These are phyloP conservation scores for Cytidiella melzeri DNA, from an alignment of 768 basidiomycete species.

Conservation along the genomic window DNA sequence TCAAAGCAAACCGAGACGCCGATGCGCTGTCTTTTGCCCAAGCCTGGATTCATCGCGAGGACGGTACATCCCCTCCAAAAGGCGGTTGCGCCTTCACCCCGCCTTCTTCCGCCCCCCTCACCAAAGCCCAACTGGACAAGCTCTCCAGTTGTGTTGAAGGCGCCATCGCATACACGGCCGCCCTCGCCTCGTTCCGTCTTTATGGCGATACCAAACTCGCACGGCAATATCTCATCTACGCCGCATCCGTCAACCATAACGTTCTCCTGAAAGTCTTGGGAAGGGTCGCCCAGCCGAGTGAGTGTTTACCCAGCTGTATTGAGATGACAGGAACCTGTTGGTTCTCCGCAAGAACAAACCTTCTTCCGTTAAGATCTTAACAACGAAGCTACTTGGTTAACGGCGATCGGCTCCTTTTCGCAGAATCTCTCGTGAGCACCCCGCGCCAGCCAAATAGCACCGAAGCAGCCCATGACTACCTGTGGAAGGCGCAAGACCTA, in stretches of 20 bases:
- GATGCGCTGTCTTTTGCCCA: conserved; percentile 39
- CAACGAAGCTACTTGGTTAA: too few species aligned
- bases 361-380: too few species aligned
- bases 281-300: conserved; percentile 31
- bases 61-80: conserved; percentile 10
- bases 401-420: too few species aligned
- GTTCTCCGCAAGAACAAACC: too few species aligned
- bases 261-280: conserved; percentile 36
- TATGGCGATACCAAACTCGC: conserved; percentile 35
- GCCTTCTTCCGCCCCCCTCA: conserved; percentile 13
- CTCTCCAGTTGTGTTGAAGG: conserved; percentile 11
- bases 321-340: background rate
- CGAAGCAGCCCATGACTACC: conserved; percentile 42
- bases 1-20: conserved; percentile 26
- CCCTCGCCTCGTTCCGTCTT: conserved; percentile 35
- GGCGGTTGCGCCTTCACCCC: conserved; percentile 16
- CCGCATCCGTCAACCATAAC: conserved; percentile 27
- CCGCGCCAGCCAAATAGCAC: conserved; percentile 30
- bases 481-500: conserved; percentile 38
- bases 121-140: conserved; percentile 13
- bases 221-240: conserved; percentile 34
- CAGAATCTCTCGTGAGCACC: conserved; percentile 26
- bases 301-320: conserved; percentile 8
- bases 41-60: conserved; percentile 16
- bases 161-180: conserved; percentile 30